Evolutionary conservation across 345 rosid species (phyloP), one percentile per base, ranked within the genome.

Genomic region (Ricinus communis): DNA sequence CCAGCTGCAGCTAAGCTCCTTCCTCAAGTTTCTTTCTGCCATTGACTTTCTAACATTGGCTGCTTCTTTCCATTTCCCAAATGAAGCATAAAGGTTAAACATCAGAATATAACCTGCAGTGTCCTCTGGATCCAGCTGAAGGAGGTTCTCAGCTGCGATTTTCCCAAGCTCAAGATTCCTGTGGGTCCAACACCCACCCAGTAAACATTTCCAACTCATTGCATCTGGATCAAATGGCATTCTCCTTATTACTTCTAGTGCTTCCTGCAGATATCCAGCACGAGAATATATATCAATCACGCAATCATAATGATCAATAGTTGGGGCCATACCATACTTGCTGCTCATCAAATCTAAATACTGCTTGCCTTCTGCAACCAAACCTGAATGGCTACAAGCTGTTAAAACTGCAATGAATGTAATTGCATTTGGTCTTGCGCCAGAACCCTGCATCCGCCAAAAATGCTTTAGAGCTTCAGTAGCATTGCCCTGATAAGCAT

Each of bases 1-100:
- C 95, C 97, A 89, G 74, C 97, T 87, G 79, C 91, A 86, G 76
- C 93, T 85, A 38, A 87, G 82, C 76, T 83, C 91, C 77, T 91
- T 86, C 86, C 76, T 85, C 79, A 88, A 65, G 62, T 80, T 83
- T 69, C 79, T 87, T 67, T 82, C 85, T 14, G 73, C 66, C 97
- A 91, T 91, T 64, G 75, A 66, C 71, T 81, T 89, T 83, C 90
- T 87, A 59, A 87, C 71, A 47, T 71, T 60, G 18, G 87, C 87
- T 14, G 93, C 96, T 83, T 87, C 97, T 74, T 84, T 88, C 88
- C 90, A 87, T 63, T 76, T 85, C 74, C 86, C 90, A 54, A 61
- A 79, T 24, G 73, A 75, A 49, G 84, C 71, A 69, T 77, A 84
- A 74, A 89, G 78, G 79, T 89, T 89, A 76, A 87, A 91, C 75